These are phyloP conservation scores for sweet orange (Citrus sinensis) DNA, from an alignment of 345 rosid genomes.

Conservation along the genomic window DVS_A1.0 CM039162.1:586501-587000, in stretches of 20 bases:
- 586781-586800: too few relatives aligned
- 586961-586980: conserved; percentile 10
- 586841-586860: too few relatives aligned
- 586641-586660: conserved; percentile 42
- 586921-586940: too few relatives aligned
- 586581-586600: neutral
- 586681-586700: conserved; percentile 26
- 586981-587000: conserved; percentile 55
- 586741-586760: too few relatives aligned
- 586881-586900: too few relatives aligned
- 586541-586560: neutral
- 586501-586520: conserved; percentile 47
- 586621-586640: conserved; percentile 23
- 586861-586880: too few relatives aligned
- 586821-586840: too few relatives aligned
- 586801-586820: too few relatives aligned
- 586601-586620: neutral
- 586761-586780: too few relatives aligned
- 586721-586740: too few relatives aligned
- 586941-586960: neutral
- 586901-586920: too few relatives aligned
- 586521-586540: conserved; percentile 28
- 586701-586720: neutral
- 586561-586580: neutral
- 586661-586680: conserved; percentile 36